Conservation (phyloP, 495 filamentous ascomycete species). For the Trichoderma orchidacearum region DNA sequence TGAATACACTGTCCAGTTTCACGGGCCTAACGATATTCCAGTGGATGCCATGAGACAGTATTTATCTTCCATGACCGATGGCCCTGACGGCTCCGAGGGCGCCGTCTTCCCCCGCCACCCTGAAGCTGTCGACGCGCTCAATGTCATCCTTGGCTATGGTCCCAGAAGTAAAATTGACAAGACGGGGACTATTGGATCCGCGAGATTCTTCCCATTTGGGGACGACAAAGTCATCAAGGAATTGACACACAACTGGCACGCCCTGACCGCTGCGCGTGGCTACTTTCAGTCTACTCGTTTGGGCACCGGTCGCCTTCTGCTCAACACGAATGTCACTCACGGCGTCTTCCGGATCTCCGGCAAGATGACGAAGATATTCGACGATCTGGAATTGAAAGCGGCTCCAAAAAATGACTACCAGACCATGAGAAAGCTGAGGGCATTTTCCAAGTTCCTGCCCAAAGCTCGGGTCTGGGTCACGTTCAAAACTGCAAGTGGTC, state of each 20-base stretch:
- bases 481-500: slow-evolving; percentile 22
- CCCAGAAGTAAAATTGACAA: slow-evolving; percentile 16
- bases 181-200: slow-evolving; percentile 20
- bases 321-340: slow-evolving; percentile 45
- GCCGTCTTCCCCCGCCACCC: slow-evolving; percentile 24
- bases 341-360: slow-evolving; percentile 26
- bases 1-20: slow-evolving; percentile 31
- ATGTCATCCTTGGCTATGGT: slow-evolving; percentile 29
- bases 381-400: background rate
- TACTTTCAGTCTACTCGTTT: slow-evolving; percentile 55
- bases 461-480: slow-evolving; percentile 26
- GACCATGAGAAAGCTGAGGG: slow-evolving; percentile 2
- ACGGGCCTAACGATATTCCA: slow-evolving; percentile 19
- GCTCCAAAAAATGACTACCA: background rate
- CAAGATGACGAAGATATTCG: slow-evolving; percentile 11
- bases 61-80: slow-evolving; percentile 26
- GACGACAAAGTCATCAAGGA: slow-evolving; percentile 6
- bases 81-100: slow-evolving; percentile 13
- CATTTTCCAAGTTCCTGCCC: slow-evolving; percentile 26
- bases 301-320: slow-evolving; percentile 46
- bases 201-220: slow-evolving; percentile 28
- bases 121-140: slow-evolving; percentile 32
- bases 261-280: slow-evolving; percentile 42
- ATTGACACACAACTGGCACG: slow-evolving; percentile 14
- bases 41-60: slow-evolving; percentile 38